phyloP scores from a whole-genome alignment of 495 filamentous ascomycete species.

The Penicillium silybi region DNA sequence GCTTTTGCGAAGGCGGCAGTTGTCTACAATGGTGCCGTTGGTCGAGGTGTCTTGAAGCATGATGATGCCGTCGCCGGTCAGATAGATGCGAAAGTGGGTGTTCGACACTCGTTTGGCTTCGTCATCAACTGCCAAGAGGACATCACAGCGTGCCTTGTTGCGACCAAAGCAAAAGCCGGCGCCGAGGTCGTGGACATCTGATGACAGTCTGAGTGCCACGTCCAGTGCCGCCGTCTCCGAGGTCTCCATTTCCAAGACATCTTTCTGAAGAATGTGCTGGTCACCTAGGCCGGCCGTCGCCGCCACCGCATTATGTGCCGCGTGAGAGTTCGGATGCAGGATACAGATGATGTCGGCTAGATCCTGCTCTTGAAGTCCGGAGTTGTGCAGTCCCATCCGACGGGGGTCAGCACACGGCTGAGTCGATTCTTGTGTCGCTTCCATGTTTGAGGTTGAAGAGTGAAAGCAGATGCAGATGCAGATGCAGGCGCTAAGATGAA shows the following conservation, averaged over 20 bases:
- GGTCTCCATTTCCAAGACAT: slow-evolving; percentile 32
- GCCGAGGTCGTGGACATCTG: slow-evolving; percentile 56
- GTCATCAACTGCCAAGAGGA: slow-evolving; percentile 54
- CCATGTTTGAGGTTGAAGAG: slow-evolving; percentile 27
- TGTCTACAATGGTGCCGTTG: slow-evolving; percentile 86
- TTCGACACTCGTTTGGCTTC: slow-evolving; percentile 72
- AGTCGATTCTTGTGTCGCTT: slow-evolving; percentile 66
- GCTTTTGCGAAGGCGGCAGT: slow-evolving; percentile 52
- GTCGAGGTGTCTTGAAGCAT: slow-evolving; percentile 93
- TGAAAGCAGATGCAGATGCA: slow-evolving; percentile 6
- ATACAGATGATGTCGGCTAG: slow-evolving; percentile 86
- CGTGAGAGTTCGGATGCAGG: slow-evolving; percentile 70
- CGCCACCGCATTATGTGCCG: slow-evolving; percentile 64
- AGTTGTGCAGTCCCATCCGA: slow-evolving; percentile 68
- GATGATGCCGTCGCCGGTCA: slow-evolving; percentile 71
- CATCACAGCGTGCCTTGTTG: slow-evolving; percentile 65
- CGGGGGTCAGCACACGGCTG: slow-evolving; percentile 79
- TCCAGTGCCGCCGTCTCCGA: slow-evolving; percentile 52
- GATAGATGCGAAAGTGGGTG: slow-evolving; percentile 83
- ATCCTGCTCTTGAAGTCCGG: slow-evolving; percentile 74
- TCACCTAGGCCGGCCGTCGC: slow-evolving; percentile 37
- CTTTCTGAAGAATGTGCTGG: slow-evolving; percentile 57
- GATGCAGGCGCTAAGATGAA: slow-evolving; percentile 13
- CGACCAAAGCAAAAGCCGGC: slow-evolving; percentile 84
- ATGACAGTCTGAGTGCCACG: slow-evolving; percentile 76